These are phyloP conservation scores for Saussurea involucrata DNA, from an alignment of 129 eudicot species.

Conservation along the genomic window DNA sequence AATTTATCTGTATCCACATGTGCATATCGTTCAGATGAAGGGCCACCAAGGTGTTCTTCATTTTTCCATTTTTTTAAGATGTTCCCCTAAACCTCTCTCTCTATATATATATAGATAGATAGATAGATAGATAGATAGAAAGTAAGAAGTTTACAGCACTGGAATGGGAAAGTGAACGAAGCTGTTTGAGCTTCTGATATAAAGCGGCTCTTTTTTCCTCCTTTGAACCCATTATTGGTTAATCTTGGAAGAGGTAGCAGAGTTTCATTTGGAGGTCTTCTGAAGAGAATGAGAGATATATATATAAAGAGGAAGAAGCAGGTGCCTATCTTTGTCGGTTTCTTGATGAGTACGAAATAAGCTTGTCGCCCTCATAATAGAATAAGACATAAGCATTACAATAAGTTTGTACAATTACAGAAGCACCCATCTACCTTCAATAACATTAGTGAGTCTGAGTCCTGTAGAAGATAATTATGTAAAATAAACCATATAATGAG, in stretches of 20 bases:
- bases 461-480: not conserved
- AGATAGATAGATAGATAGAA: not conserved
- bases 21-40: no score
- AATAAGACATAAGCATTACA: not conserved
- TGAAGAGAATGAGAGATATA: conserved; percentile 1
- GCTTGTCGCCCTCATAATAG: not conserved
- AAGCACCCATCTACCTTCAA: not conserved
- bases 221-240: conserved; percentile 25
- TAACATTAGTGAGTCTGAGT: not conserved
- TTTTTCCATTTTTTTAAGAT: no score
- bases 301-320: not conserved
- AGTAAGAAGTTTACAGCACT: conserved; percentile 27
- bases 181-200: conserved; percentile 34
- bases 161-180: conserved; percentile 44
- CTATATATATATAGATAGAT: not conserved
- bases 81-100: no score
- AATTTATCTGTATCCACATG: no score
- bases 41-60: no score
- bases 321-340: not conserved
- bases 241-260: not conserved
- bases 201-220: conserved; percentile 33
- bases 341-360: not conserved
- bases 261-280: not conserved
- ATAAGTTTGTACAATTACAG: conserved; percentile 1
- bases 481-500: not conserved